phyloP scores from a whole-genome alignment of 495 filamentous ascomycete species.

The Baudoinia panamericana region DNA sequence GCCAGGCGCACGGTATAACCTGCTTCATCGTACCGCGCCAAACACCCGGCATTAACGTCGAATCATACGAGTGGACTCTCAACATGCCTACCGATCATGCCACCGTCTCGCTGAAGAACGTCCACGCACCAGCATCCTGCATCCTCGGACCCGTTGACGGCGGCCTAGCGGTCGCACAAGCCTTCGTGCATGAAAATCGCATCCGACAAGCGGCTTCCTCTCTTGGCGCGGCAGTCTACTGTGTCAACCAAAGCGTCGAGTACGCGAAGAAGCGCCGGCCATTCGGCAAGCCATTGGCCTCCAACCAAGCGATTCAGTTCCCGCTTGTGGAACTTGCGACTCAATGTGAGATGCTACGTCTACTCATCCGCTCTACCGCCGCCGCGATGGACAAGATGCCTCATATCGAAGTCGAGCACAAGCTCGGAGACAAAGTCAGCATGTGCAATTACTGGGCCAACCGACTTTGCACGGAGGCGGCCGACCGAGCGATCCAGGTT shows the following conservation, averaged over 20 bases:
- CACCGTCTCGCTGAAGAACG: constrained; percentile 37
- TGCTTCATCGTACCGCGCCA: constrained; percentile 42
- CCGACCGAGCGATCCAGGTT: constrained; percentile 48
- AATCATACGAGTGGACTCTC: constrained; percentile 46
- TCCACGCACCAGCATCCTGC: constrained; percentile 37
- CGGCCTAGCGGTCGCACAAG: constrained; percentile 45
- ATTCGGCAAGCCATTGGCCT: constrained; percentile 41
- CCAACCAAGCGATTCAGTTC: constrained; percentile 49
- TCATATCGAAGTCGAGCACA: constrained; percentile 39
- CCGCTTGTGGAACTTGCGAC: constrained; percentile 47
- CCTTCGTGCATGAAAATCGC: constrained; percentile 50
- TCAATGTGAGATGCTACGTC: constrained; percentile 45
- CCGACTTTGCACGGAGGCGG: constrained; percentile 42
- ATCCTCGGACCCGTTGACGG: constrained; percentile 36
- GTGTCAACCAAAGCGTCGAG: constrained; percentile 40
- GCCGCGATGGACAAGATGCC: constrained; percentile 44
- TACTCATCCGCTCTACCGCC: constrained; percentile 47
- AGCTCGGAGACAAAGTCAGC: constrained; percentile 41
- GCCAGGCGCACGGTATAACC: constrained; percentile 40
- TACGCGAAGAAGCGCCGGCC: constrained; percentile 39
- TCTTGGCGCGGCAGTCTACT: constrained; percentile 43
- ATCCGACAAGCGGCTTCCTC: constrained; percentile 47
- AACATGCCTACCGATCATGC: constrained; percentile 52
- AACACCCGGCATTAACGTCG: constrained; percentile 35
- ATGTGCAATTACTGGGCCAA: constrained; percentile 58